Conservation (phyloP, 139 green algal species). For the Picochlorum sp. region DNA sequence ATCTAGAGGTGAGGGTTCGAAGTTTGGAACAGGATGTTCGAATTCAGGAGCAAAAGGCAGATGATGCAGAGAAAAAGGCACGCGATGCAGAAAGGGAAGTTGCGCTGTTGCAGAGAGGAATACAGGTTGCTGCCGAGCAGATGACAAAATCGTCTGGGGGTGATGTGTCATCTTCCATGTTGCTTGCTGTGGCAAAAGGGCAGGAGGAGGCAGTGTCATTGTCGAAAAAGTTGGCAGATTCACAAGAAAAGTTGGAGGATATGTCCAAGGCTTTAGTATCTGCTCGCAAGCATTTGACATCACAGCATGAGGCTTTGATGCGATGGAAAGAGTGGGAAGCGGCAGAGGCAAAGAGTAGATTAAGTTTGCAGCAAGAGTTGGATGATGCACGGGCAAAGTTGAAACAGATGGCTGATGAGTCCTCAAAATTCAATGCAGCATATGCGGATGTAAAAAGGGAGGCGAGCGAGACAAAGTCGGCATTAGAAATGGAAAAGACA, state of each 20-base stretch:
- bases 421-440: not conserved
- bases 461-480: not conserved
- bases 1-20: constrained; percentile 3
- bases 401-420: not conserved
- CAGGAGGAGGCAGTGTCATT: constrained; percentile 34
- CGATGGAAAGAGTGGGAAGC: constrained; percentile 9
- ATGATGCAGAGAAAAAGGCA: not conserved
- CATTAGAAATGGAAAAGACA: not conserved
- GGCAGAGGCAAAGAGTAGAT: not conserved
- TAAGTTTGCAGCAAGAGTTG: not conserved
- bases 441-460: not conserved
- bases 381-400: not conserved
- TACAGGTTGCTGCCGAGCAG: constrained; percentile 34
- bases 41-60: constrained; percentile 5
- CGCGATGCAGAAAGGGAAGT: not conserved
- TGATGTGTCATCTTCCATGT: constrained; percentile 19
- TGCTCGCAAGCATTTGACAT: constrained; percentile 15
- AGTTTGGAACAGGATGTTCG: not conserved
- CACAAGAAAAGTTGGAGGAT: constrained; percentile 16
- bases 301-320: constrained; percentile 15
- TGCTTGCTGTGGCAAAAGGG: constrained; percentile 20
- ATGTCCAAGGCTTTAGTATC: constrained; percentile 16
- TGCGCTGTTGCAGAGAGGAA: constrained; percentile 14
- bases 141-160: constrained; percentile 14
- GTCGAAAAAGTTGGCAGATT: constrained; percentile 33